Evolutionary conservation across 2,329 filamentous ascomycete species (phyloP), one percentile per base, ranked within the genome.

Genomic region (Fusarium decemcellulare): DNA sequence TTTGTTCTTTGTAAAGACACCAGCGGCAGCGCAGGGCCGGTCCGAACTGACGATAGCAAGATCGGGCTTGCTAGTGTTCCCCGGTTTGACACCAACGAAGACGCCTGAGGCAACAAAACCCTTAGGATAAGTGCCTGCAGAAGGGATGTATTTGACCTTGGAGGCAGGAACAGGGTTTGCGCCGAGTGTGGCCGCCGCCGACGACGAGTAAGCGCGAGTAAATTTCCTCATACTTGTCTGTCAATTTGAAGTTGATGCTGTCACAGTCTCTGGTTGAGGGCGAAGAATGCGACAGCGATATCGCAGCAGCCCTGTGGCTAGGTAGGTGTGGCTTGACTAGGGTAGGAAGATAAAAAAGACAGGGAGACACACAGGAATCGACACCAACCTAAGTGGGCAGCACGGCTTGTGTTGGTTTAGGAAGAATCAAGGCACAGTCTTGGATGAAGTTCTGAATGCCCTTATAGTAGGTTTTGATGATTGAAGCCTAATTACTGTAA

Each of bases 1-100:
- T 81, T 95, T 95, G 84, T 99, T 99, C 81, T 94, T 97, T 58
- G 96, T 99, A 83, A 98, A 98, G 47, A 98, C 95, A 8, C 94
- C 96, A 1, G 95, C 94, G 10, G 92, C 95, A 8, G 93, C 88
- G 80, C 94, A 98, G 58, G 95, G 94, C 55, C 86, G 87, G 75
- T 97, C 93, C 8, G 96, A 98, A 16, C 92, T 91, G 69, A 99
- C 88, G 71, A 99, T 87, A 37, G 95, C 94, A 52, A 99, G 88
- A 79, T 99, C 96, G 34, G 95, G 94, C 81, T 95, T 95, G 68
- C 89, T 92, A 53, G 93, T 97, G 82, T 98, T 98, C 70, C 91
- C 91, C 14, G 94, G 90, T 84, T 99, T 99, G 74, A 99, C 94
- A 56, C 96, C 95, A 40, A 97, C 95, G 77, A 97, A 91, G 53